Evolutionary conservation across 2,329 filamentous ascomycete species (phyloP), one percentile per base, ranked within the genome.

Genomic region (Bipolaris victoriae): DNA sequence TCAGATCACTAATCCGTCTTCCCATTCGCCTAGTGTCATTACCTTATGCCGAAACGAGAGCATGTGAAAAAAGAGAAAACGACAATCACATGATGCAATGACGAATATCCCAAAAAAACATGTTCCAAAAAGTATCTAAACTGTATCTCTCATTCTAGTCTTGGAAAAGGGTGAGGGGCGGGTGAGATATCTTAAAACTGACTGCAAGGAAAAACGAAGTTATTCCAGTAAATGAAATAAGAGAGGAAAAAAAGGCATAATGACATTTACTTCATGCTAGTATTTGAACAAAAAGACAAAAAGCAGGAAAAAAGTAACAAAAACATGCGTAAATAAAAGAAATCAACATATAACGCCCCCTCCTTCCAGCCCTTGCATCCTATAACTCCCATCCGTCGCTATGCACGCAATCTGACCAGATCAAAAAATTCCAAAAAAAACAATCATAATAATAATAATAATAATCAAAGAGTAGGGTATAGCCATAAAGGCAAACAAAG

Each of bases 381-480:
- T 20, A 9, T 33, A 53, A 49, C 54, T 53, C 44, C 43, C 44
- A 20, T 56, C 60, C 56, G 53, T 58, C 47, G 52, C 52, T 58
- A 58, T 58, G 52, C 56, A 58, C 40, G 33, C 45, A 37, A 31
- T 49, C 18, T 33, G 7, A 31, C 39, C 22, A 29, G 20, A 24
- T 11, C 2, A n/a, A 47, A 15, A 37, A n/a, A 29, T 2, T 29
- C 26, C 26, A 26, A 26, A 2, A 26, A 26, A 16, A 16, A 37
- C 7, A 33, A 36, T 7, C n/a, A n/a, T 1, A 16, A 20, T 20
- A 35, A 22, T 29, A 3, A 3, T 15, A 15, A 20, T 18, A 35
- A 36, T 9, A 7, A 11, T 4, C 13, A 43, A 43, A 36, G 11
- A 5, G 10, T 29, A 41, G 40, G 20, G 16, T 20, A 24, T 46